Evolutionary conservation across 805 yeast genomes (phyloP).

Genomic region (Starmerella stellata): DNA sequence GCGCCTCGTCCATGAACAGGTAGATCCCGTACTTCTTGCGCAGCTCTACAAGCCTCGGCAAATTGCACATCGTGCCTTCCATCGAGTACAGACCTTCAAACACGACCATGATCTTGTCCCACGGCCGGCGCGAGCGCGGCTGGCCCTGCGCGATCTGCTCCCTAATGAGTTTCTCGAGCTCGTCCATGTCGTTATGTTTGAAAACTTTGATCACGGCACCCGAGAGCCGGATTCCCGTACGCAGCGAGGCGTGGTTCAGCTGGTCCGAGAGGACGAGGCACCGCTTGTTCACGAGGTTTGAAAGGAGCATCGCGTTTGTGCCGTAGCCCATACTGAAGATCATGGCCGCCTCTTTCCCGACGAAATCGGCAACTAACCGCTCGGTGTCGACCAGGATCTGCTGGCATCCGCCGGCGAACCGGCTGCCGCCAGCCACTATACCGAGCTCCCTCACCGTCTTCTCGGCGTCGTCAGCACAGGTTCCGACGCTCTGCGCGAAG

Average conservation of each 20-base stretch:
- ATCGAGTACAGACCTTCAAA: conserved; percentile 78
- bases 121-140: conserved; percentile 87
- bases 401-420: conserved; percentile 55
- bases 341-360: conserved; percentile 78
- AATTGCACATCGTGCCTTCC: conserved; percentile 64
- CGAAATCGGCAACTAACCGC: conserved; percentile 56
- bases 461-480: conserved; percentile 66
- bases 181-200: conserved; percentile 77
- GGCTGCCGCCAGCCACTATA: conserved; percentile 59
- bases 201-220: conserved; percentile 87
- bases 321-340: conserved; percentile 90
- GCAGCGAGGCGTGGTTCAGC: conserved; percentile 83
- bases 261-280: conserved; percentile 88
- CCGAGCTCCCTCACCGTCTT: conserved; percentile 51
- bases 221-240: conserved; percentile 83
- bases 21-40: conserved; percentile 75
- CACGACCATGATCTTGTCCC: conserved; percentile 61
- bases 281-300: conserved; percentile 66
- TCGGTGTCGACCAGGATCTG: conserved; percentile 63
- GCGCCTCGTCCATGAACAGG: conserved; percentile 91
- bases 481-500: conserved; percentile 87
- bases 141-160: conserved; percentile 86
- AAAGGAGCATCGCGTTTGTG: conserved; percentile 76
- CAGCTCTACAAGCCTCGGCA: conserved; percentile 55
- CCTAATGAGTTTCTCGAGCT: conserved; percentile 56